A percentile compares a stretch with the other conserved stretches of the same genome.
These are phyloP conservation scores for Amorphotheca resinae DNA, from an alignment of 495 filamentous ascomycete genomes.

Conservation along the genomic window DNA sequence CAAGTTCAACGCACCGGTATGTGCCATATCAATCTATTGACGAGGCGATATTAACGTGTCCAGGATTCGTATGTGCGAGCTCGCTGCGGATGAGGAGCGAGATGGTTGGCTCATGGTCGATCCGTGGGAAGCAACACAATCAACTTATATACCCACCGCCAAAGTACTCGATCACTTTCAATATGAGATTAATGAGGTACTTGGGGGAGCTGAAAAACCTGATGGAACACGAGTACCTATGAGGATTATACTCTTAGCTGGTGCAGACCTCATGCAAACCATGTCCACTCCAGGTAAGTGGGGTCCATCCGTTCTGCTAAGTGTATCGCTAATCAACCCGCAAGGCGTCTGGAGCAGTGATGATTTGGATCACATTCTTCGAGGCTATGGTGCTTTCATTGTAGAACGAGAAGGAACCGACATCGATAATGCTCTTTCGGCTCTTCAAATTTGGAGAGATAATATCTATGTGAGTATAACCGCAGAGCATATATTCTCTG, in stretches of 20 bases:
- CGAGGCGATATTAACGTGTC: neutral
- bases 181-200: slow-evolving; percentile 67
- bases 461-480: neutral
- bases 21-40: slow-evolving; percentile 4
- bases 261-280: slow-evolving; percentile 75
- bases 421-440: slow-evolving; percentile 25
- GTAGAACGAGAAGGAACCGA: slow-evolving; percentile 78
- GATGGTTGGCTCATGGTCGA: slow-evolving; percentile 71
- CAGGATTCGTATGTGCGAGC: slow-evolving; percentile 51
- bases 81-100: slow-evolving; percentile 62
- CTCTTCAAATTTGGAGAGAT: neutral
- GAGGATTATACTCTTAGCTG: slow-evolving; percentile 61
- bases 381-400: slow-evolving; percentile 74
- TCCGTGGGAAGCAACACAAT: slow-evolving; percentile 37
- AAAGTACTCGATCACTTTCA: slow-evolving; percentile 78
- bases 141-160: slow-evolving; percentile 74
- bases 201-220: slow-evolving; percentile 54
- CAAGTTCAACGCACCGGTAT: slow-evolving; percentile 57
- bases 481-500: neutral
- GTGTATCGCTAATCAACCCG: neutral
- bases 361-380: slow-evolving; percentile 75
- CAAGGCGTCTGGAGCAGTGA: slow-evolving; percentile 59
- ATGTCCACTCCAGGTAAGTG: slow-evolving; percentile 42
- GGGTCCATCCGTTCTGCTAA: neutral
- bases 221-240: slow-evolving; percentile 39